These are phyloP conservation scores for Globisporangium orthogonon DNA, from an alignment of 352 stramenopile species.

Conservation along the genomic window DNA sequence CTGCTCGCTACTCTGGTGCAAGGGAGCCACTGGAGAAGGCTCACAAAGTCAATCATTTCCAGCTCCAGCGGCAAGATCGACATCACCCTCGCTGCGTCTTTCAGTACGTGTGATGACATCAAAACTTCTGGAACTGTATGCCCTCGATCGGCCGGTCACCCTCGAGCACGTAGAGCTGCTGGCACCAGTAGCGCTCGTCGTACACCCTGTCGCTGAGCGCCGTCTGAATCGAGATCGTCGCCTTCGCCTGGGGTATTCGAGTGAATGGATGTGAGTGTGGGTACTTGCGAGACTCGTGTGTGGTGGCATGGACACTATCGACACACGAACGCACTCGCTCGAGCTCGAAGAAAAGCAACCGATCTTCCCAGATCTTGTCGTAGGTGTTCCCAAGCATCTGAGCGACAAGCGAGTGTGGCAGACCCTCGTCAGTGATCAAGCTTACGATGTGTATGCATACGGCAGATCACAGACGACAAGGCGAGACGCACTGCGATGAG, in stretches of 20 bases:
- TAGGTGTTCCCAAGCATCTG: conserved; percentile 85
- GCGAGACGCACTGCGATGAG: conserved; percentile 48
- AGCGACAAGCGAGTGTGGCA: not conserved
- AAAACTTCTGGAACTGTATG: conserved; percentile 73
- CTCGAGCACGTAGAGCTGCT: conserved; percentile 66
- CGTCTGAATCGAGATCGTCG: conserved; percentile 67
- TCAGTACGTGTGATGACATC: not conserved
- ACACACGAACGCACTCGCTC: conserved; percentile 37
- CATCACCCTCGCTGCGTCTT: too few species aligned
- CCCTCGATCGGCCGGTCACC: conserved; percentile 72
- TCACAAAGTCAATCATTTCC: too few species aligned
- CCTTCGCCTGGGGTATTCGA: conserved; percentile 39
- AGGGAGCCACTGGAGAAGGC: too few species aligned
- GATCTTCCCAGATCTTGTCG: conserved; percentile 82
- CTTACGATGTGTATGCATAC: too few species aligned
- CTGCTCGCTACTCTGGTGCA: too few species aligned
- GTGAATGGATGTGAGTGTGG: not conserved
- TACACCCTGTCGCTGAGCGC: conserved; percentile 63
- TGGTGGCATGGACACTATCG: not conserved
- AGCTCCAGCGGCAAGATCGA: too few species aligned
- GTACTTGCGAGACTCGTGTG: not conserved
- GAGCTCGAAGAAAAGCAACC: conserved; percentile 73
- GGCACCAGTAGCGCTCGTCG: conserved; percentile 68
- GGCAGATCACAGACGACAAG: not conserved
- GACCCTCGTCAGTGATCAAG: not conserved